A percentile compares a stretch with the other conserved stretches of the same genome.
Evolutionary conservation across 2,329 filamentous ascomycete species (phyloP).

Genomic region (Calonectria pseudoreteaudii): DNA sequence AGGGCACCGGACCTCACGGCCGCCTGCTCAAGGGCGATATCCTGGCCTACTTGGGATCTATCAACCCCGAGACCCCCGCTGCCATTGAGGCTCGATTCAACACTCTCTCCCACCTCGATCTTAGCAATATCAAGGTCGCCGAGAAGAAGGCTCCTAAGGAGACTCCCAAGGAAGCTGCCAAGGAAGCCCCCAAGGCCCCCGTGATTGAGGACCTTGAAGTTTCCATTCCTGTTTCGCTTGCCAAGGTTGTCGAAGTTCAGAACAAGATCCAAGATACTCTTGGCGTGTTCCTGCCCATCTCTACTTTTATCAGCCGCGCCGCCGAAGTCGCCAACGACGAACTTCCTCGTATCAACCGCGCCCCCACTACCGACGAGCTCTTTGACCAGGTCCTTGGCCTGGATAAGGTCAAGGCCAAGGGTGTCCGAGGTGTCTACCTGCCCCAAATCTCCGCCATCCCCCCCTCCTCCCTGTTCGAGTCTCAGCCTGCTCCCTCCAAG

Average conservation of each 20-base stretch:
- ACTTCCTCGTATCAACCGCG: slow-evolving; percentile 74
- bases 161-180: slow-evolving; percentile 51
- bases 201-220: slow-evolving; percentile 67
- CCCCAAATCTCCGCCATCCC: slow-evolving; percentile 76
- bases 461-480: slow-evolving; percentile 55
- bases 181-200: slow-evolving; percentile 55
- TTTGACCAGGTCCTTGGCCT: slow-evolving; percentile 91
- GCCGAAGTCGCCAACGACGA: slow-evolving; percentile 89
- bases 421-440: slow-evolving; percentile 72
- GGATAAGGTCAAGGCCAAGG: slow-evolving; percentile 60
- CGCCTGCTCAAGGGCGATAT: slow-evolving; percentile 96
- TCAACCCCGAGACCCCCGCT: slow-evolving; percentile 78
- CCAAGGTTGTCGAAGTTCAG: slow-evolving; percentile 83
- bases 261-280: slow-evolving; percentile 81
- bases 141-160: slow-evolving; percentile 56
- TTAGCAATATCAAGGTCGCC: slow-evolving; percentile 93
- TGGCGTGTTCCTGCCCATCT: slow-evolving; percentile 84
- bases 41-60: slow-evolving; percentile 86
- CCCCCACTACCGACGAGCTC: slow-evolving; percentile 80
- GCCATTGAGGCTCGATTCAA: slow-evolving; percentile 77
- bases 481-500: slow-evolving; percentile 46
- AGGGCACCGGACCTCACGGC: slow-evolving; percentile 86
- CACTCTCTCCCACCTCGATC: slow-evolving; percentile 85
- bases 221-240: slow-evolving; percentile 81
- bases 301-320: slow-evolving; percentile 87